phyloP scores from a whole-genome alignment of 352 stramenopile species.

The Pythium utonaiense region DNA sequence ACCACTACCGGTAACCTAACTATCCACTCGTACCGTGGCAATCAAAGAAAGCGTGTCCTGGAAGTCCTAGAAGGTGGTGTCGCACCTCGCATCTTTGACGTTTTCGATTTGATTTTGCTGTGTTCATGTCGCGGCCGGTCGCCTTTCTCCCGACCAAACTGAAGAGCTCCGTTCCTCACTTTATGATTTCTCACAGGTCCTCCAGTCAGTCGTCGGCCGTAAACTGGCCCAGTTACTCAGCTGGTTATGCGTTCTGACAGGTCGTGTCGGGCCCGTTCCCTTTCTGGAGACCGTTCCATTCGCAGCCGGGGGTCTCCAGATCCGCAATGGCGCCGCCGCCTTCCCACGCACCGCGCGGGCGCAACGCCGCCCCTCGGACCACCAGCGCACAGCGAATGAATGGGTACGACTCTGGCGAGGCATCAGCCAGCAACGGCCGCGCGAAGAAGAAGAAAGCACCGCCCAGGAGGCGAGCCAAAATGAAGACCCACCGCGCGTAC shows the following conservation, averaged over 20 bases:
- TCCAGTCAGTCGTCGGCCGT: too few species aligned
- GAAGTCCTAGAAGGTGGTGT: not conserved
- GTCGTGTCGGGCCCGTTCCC: not conserved
- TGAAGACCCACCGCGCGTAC: conserved; percentile 52
- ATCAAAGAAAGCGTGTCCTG: not conserved
- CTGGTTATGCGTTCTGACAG: conserved; percentile 5
- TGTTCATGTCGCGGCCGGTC: not conserved
- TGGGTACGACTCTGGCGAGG: not conserved
- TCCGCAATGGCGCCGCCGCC: not conserved
- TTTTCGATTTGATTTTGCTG: not conserved
- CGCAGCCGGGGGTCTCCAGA: not conserved
- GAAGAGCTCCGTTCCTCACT: not conserved
- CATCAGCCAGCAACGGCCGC: not conserved
- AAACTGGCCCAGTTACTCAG: not conserved
- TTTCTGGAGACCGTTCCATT: not conserved
- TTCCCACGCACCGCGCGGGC: not conserved
- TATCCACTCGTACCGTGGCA: not conserved
- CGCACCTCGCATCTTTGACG: not conserved
- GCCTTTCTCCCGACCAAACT: not conserved
- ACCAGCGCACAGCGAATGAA: not conserved
- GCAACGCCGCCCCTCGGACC: not conserved
- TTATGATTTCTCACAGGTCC: too few species aligned
- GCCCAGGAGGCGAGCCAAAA: not conserved
- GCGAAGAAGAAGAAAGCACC: not conserved
- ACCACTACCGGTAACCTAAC: not conserved